A percentile compares a stretch with the other conserved stretches of the same genome.
Conservation (phyloP, 805 yeast genomes). For the Sugiyamaella smithiae region DNA sequence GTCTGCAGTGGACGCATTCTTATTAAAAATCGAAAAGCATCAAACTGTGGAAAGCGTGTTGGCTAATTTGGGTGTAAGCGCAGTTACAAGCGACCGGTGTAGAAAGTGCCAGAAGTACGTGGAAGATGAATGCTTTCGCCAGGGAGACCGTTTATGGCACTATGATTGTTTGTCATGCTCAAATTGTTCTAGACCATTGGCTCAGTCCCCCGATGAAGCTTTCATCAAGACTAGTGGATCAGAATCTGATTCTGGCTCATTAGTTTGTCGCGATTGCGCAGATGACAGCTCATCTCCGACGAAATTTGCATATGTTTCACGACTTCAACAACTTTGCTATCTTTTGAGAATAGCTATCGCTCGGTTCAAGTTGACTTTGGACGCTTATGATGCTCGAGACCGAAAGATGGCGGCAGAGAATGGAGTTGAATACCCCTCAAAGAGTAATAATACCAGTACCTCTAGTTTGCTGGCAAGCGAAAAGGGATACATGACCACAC, state of each 20-base stretch:
- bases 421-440: background rate
- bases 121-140: slow-evolving; percentile 75
- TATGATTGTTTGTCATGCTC: slow-evolving; percentile 66
- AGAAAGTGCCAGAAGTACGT: slow-evolving; percentile 67
- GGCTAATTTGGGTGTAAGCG: slow-evolving; percentile 27
- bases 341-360: slow-evolving; percentile 80
- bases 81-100: slow-evolving; percentile 70
- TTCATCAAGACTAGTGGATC: slow-evolving; percentile 41
- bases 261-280: slow-evolving; percentile 60
- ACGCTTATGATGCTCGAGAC: slow-evolving; percentile 27
- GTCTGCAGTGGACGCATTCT: slow-evolving; percentile 59
- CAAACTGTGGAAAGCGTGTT: slow-evolving; percentile 32
- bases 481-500: slow-evolving; percentile 58
- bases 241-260: background rate
- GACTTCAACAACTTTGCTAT: slow-evolving; percentile 69
- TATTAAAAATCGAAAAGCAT: slow-evolving; percentile 51
- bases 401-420: slow-evolving; percentile 1
- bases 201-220: slow-evolving; percentile 34
- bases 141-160: slow-evolving; percentile 74
- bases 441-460: background rate
- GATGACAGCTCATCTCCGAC: slow-evolving; percentile 26
- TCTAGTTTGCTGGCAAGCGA: slow-evolving; percentile 14
- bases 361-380: slow-evolving; percentile 49
- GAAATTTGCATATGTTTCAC: slow-evolving; percentile 56
- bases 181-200: slow-evolving; percentile 48